These are phyloP conservation scores for Mycena vitilis DNA, from an alignment of 768 basidiomycete species.

Conservation along the genomic window DNA sequence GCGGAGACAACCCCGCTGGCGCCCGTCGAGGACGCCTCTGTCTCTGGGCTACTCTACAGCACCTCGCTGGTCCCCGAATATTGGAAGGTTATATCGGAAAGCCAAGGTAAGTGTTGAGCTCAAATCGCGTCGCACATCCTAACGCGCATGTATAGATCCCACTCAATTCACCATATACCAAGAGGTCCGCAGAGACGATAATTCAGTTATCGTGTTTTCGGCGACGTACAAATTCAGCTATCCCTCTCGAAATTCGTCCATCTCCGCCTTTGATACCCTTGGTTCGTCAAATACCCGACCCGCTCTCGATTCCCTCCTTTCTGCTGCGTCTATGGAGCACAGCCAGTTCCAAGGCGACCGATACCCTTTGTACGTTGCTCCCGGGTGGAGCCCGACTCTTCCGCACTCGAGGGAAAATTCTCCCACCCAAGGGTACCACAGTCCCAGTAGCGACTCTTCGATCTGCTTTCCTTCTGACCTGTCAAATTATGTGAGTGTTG, in stretches of 20 bases:
- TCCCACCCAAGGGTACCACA: conserved; percentile 31
- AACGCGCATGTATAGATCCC: conserved; percentile 60
- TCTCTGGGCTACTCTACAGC: conserved; percentile 62
- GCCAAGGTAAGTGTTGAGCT: conserved; percentile 56
- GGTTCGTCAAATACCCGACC: conserved; percentile 21
- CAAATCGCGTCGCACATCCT: conserved; percentile 12
- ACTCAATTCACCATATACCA: conserved; percentile 75
- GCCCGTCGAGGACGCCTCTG: conserved; percentile 41
- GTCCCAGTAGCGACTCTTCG: conserved; percentile 36
- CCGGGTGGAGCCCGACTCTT: conserved; percentile 10
- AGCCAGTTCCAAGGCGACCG: conserved; percentile 8
- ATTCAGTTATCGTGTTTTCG: conserved; percentile 58
- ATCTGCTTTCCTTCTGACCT: conserved; percentile 45
- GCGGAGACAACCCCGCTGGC: conserved; percentile 59
- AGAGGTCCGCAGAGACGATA: conserved; percentile 60
- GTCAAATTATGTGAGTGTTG: conserved; percentile 48
- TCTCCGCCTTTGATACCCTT: conserved; percentile 32
- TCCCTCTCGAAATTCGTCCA: conserved; percentile 34
- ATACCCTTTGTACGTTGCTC: conserved; percentile 19
- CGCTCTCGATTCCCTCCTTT: conserved; percentile 11
- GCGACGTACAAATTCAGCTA: conserved; percentile 71
- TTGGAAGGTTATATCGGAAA: conserved; percentile 70
- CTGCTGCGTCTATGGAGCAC: conserved; percentile 14
- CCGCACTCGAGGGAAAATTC: conserved; percentile 25
- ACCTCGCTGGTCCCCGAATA: conserved; percentile 72